Base-by-base conservation (phyloP, 208 protist species). In the Acanthamoeba healyi region DNA sequence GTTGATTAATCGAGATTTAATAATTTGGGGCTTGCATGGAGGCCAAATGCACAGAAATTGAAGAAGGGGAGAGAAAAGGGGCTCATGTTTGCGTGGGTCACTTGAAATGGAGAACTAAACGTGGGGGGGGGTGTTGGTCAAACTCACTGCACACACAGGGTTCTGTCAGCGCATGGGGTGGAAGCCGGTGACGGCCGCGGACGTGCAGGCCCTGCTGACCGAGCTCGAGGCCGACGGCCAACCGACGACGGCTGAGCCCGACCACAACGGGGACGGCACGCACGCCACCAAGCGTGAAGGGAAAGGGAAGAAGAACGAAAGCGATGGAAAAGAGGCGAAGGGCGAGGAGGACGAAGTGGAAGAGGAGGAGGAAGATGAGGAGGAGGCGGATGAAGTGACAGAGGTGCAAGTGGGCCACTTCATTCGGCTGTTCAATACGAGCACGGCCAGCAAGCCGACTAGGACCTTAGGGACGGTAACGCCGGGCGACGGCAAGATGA, bases 151-250 rank as follows among this genome's bases (percentile, higher is more conserved):
- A n/a, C n/a, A n/a, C n/a, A n/a, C 6, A 84, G 74, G 74, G n/a
- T 84, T 84, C 29, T 84, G 74, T 19, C n/a, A 84, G 74, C 74
- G 74, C 2, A 84, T 84, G 74, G 74, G 74, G 0, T 84, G 74
- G 74, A 84, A 84, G 74, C 74, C 74, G 26, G 22, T 84, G 36
- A 40, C 72, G 19, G 5, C 72, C 9, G 34, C 38, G 24, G 74
- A 84, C 15, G 17, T 84, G 36, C 1, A 84, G 26, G 36, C 74
- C 40, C 19, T 84, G 19, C 1, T 84, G 10, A 38, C 19, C 7
- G 32, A 22, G 67, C 19, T 77, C 17, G 67, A 77, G 32, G 67
- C 15, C 15, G 34, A 77, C 19, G 14, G 6, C 7, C 26, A 70
- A 24, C 61, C 9, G 61, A 29, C 29, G 61, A 54, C 49, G 10